Evolutionary conservation across 495 filamentous ascomycete genomes (phyloP), one percentile per base, ranked within the genome.

Genomic region (Melanomma pulvis-pyrius): DNA sequence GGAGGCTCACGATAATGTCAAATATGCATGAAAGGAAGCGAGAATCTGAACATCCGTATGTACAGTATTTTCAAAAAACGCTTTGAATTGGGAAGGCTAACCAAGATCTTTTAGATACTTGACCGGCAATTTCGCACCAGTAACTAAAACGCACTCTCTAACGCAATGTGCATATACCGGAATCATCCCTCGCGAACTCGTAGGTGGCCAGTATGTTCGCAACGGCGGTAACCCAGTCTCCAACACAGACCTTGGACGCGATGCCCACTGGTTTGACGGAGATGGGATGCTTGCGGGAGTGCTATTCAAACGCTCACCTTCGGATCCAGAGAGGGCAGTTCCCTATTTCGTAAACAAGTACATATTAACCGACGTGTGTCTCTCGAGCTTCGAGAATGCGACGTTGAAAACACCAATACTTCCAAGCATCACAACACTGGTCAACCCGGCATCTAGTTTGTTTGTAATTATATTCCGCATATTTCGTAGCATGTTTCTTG

Each of bases 201-300:
- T 81, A 15, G 87, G 84, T 0, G 86, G 87, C 0, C 80, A 89
- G 71, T 90, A 89, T 66, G 81, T 90, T 25, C 81, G 87, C n/a
- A 89, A 89, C 74, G 86, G 88, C 56, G 82, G 82, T 44, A 90
- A 90, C 70, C 86, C 87, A 8, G 74, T 88, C n/a, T 76, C 73
- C n/a, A 84, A 87, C 56, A 74, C 83, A n/a, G 79, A 84, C 59
- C 67, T 82, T 24, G 75, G 76, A 32, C 79, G 85, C 54, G 80
- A 84, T 63, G 79, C 82, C 24, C 86, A 90, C 65, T 88, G 86
- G 86, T 89, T 90, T 63, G 87, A 89, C 65, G 87, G 87, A 50
- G 87, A 89, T 74, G 87, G 86, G 1, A 89, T 90, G 87, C 82
- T 89, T 2, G 81, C 82, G 24, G 87, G 87, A 15, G 85, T 90